These are phyloP conservation scores for Lichtheimia corymbifera DNA, from an alignment of 371 early-diverging fungal genomes.

Conservation along the genomic window DNA sequence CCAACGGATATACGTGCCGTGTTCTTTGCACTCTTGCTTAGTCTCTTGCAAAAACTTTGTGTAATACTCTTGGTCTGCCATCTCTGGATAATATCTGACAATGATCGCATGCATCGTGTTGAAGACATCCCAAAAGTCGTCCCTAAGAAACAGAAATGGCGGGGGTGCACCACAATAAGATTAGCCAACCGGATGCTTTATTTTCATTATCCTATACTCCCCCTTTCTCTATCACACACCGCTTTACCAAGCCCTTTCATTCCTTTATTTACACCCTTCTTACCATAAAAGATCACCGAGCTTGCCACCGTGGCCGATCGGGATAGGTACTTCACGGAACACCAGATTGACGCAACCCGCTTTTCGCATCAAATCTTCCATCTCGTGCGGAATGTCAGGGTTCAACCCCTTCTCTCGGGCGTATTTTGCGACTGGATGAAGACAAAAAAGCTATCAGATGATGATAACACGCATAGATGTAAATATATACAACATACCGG, in stretches of 20 bases:
- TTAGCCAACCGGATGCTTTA: no score
- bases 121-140: constrained; percentile 1
- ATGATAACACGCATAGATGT: not conserved
- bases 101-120: constrained; percentile 3
- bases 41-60: not conserved
- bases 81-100: constrained; percentile 4
- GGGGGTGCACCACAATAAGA: not conserved
- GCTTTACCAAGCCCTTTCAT: not conserved
- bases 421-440: not conserved
- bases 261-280: not conserved
- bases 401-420: constrained; percentile 5
- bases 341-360: not conserved
- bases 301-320: constrained; percentile 20
- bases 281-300: constrained; percentile 12
- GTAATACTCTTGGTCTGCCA: constrained; percentile 3
- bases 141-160: not conserved
- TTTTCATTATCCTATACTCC: no score
- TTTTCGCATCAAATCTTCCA: constrained; percentile 1
- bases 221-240: no score
- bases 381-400: constrained; percentile 2
- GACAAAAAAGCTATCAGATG: not conserved
- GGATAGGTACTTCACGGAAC: constrained; percentile 7
- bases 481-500: not conserved
- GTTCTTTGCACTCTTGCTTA: constrained; percentile 8
- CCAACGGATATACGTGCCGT: not conserved